Percentiles rank a stretch among this genome's conserved stretches.
Conservation (phyloP, 495 filamentous ascomycete genomes). For the Jackrogersella multiformis region DNA sequence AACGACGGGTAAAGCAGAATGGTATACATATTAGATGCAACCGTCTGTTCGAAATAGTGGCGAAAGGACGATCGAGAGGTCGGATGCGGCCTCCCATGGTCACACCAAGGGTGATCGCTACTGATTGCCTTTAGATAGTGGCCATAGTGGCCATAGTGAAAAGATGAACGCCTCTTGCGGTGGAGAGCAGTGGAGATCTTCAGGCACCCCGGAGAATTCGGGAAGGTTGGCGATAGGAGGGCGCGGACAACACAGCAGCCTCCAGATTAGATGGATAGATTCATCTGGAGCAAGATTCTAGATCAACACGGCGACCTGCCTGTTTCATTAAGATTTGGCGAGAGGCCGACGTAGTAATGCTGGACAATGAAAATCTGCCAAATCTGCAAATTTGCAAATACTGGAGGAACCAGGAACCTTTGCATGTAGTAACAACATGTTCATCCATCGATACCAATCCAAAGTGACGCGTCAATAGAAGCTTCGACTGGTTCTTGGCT, state of each 20-base stretch:
- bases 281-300: slow-evolving; percentile 28
- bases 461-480: slow-evolving; percentile 43
- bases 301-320: slow-evolving; percentile 40
- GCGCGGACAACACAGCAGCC: slow-evolving; percentile 24
- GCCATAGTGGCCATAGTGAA: slow-evolving; percentile 8
- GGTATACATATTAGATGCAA: slow-evolving; percentile 30
- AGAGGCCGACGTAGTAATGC: slow-evolving; percentile 20
- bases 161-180: slow-evolving; percentile 40
- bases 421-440: slow-evolving; percentile 27
- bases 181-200: slow-evolving; percentile 46
- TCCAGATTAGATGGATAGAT: slow-evolving; percentile 7
- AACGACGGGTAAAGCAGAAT: slow-evolving; percentile 24
- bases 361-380: slow-evolving; percentile 17
- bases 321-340: slow-evolving; percentile 27
- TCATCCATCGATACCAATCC: slow-evolving; percentile 10
- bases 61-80: slow-evolving; percentile 23
- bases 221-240: slow-evolving; percentile 41
- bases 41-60: slow-evolving; percentile 17
- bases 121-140: slow-evolving; percentile 19
- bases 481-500: slow-evolving; percentile 23
- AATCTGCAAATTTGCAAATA: slow-evolving; percentile 17
- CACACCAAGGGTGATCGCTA: slow-evolving; percentile 30
- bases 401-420: slow-evolving; percentile 11
- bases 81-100: slow-evolving; percentile 34
- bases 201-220: slow-evolving; percentile 45